Conservation (phyloP, 83 land plant species). For the Diphasiastrum complanatum region DNA sequence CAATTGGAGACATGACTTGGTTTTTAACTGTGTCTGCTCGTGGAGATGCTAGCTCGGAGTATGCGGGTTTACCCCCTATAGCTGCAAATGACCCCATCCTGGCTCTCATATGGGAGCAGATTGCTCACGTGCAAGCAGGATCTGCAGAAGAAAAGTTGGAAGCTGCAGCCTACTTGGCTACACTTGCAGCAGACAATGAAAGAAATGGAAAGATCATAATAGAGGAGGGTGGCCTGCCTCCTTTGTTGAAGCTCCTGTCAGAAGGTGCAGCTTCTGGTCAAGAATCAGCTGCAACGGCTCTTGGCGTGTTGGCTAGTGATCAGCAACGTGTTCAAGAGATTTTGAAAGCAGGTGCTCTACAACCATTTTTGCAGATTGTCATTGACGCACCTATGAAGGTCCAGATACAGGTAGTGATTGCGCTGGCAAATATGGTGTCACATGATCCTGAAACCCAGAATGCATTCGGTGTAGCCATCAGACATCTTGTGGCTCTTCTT, state of each 20-base stretch:
- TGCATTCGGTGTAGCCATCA: too few relatives aligned
- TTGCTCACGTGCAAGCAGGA: constrained; percentile 8
- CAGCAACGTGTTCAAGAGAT: too few relatives aligned
- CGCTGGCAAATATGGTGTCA: neutral
- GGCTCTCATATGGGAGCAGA: constrained; percentile 8
- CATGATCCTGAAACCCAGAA: constrained; percentile 1
- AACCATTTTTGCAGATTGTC: neutral
- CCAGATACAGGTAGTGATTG: constrained; percentile 4
- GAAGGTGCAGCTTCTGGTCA: constrained; percentile 9
- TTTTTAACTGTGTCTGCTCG: neutral
- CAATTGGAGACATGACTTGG: constrained; percentile 7
- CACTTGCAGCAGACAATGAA: constrained; percentile 4
- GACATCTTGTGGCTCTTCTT: constrained; percentile 1
- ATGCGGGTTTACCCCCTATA: constrained; percentile 4
- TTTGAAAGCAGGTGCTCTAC: constrained; percentile 5
- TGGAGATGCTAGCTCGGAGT: too few relatives aligned
- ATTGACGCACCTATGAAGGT: constrained; percentile 5
- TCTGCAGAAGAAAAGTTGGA: neutral
- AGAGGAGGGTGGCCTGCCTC: constrained; percentile 8
- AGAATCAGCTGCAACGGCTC: constrained; percentile 1
- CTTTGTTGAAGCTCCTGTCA: constrained; percentile 8
- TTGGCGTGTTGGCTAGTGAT: constrained; percentile 8
- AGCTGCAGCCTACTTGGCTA: neutral
- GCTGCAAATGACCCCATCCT: constrained; percentile 12
- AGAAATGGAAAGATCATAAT: constrained; percentile 13